Evolutionary conservation across 2,329 filamentous ascomycete species (phyloP), one percentile per base, ranked within the genome.

Genomic region (Alternaria alternata): DNA sequence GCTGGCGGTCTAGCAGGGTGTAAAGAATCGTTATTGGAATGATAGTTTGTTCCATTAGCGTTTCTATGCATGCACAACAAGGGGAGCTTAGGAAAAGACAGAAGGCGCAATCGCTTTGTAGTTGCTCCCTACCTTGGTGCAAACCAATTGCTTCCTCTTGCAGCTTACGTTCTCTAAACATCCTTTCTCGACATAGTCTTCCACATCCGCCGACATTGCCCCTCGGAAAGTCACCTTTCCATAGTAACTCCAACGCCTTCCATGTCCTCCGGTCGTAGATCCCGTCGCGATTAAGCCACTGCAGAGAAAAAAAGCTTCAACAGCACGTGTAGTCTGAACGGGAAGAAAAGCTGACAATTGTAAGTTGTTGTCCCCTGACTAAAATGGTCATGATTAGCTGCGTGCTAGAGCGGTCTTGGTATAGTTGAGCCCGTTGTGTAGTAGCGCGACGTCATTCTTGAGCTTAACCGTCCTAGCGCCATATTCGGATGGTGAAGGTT

Each of bases 391-490:
- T 36, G 46, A 49, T 49, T 38, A 49, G 11, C 46, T 11, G 2
- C 7, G 1, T 7, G 2, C 46, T 49, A 49, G 46, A 11, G 14
- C 30, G 8, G 16, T 9, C 16, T 49, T 4, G 46, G 32, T 36
- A 16, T 36, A 36, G 32, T 12, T 36, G 14, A 7, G 20, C 18
- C 11, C 3, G 18, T 41, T 41, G 9, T 5, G 46, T 36, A 26
- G 48, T 57, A 57, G 54, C 39, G 54, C 30, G 16, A n/a, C 32
- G 46, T 49, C 46, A 49, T 38, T 26, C 18, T n/a, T 12, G 22
- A 43, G 54, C 54, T 57, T 44, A 57, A 51, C n/a, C 54, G 39
- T 22, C 36, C 38, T 44, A 30, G 54, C 46, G 48, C 28, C n/a
- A 26, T 32, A 24, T 36, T 30, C 54, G 54, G 54, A 57, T 39